Base-by-base conservation (phyloP, 192 early-diverging fungal species). In the Backusella westeae region DNA sequence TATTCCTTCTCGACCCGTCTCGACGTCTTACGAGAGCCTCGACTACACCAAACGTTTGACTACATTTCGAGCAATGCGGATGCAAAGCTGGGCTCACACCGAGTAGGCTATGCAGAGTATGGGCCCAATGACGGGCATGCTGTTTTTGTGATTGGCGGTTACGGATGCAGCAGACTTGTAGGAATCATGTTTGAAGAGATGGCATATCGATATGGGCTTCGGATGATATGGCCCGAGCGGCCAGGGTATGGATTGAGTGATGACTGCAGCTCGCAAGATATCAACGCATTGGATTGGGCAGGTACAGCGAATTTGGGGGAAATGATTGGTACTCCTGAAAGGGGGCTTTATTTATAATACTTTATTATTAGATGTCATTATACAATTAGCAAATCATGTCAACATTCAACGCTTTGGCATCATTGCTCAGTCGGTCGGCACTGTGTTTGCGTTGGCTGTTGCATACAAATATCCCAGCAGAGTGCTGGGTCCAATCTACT, bases 141-240 rank as follows among this genome's bases (percentile, higher is more conserved):
- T 5, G 77, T 74, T 29, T 75, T 83, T 59, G 67, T 83, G 17
- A 83, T 83, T 49, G 82, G 82, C 7, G 82, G 82, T 9, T 79
- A 80, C 29, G 82, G 82, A 1, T 83, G 82, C 52, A 75, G 76
- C 7, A 44, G 82, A 56, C 39, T 83, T 14, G 82, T 83, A 14
- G 79, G 82, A 29, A 69, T 80, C 44, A 80, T 83, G 82, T 83
- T 83, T 78, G 78, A 77, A 71, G 82, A 83, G n/a, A n/a, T 80
- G 6, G 75, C 76, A n/a, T 73, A 69, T 42, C 38, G 74, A 36
- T 69, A 83, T 69, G 71, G 71, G 26, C 52, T 80, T 29, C 67
- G 82, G 4, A 75, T 83, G 82, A 78, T 83, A 34, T 80, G 79
- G 79, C 82, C 82, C 6, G 82, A 83, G 72, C 75, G 82, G 41